These are phyloP conservation scores for Kluyveromyces sp. DNA, from an alignment of 1,139 yeast genomes.

Conservation along the genomic window DNA sequence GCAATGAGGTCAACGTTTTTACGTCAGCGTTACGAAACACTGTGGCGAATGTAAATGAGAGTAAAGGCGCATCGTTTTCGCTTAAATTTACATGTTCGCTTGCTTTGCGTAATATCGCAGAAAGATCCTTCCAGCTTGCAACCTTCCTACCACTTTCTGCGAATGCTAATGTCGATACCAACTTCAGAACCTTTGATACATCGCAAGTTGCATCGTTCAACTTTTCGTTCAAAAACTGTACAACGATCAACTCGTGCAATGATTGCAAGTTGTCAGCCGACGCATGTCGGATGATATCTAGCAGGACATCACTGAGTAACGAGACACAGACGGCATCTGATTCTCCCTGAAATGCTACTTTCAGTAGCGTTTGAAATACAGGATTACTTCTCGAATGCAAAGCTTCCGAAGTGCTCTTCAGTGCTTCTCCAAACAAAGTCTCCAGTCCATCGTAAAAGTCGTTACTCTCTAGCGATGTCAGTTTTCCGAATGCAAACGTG, in stretches of 20 bases:
- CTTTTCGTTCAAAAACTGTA: conserved; percentile 24
- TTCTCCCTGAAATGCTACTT: conserved; percentile 31
- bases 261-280: conserved; percentile 46
- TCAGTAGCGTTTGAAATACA: conserved; percentile 43
- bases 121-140: conserved; percentile 33
- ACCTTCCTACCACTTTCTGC: conserved; percentile 66
- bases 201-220: conserved; percentile 16
- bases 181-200: conserved; percentile 21
- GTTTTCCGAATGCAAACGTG: conserved; percentile 45
- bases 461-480: conserved; percentile 35
- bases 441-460: conserved; percentile 52
- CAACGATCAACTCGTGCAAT: conserved; percentile 37
- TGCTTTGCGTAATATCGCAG: conserved; percentile 12
- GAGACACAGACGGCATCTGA: conserved; percentile 33
- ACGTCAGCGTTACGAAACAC: conserved; percentile 55
- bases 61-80: conserved; percentile 22
- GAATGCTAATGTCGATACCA: conserved; percentile 43
- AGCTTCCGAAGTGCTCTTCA: conserved; percentile 63
- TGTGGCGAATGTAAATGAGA: conserved; percentile 37
- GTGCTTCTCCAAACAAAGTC: conserved; percentile 62
- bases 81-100: conserved; percentile 11
- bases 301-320: conserved; percentile 51
- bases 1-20: conserved; percentile 43
- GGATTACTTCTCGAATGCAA: conserved; percentile 64
- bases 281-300: conserved; percentile 59